Evolutionary conservation across 176 grass and related monocot species (phyloP), one percentile per base, ranked within the genome.

Genomic region (Carex cristatella): DNA sequence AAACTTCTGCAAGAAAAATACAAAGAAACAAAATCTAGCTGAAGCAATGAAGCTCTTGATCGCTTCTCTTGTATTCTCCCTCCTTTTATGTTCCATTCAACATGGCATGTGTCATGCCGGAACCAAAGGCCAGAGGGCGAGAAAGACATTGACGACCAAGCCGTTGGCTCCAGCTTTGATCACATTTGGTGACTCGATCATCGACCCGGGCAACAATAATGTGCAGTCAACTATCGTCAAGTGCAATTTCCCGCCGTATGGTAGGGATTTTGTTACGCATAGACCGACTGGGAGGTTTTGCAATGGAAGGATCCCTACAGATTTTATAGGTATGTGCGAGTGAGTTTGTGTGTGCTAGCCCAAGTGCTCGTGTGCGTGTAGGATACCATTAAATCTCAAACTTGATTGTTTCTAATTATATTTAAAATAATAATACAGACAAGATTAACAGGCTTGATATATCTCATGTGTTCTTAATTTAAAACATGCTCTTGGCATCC

Each of bases 131-230:
- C 31, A 8, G 23, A 42, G 7, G 3, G 0, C 28, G 23, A 69
- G 56, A 31, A 10, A 7, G 3, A 51, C 13, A 2, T 30, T 7
- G 3, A 38, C 38, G 3, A 38, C 38, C 30, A n/a, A 8, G 49
- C 75, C 55, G 4, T n/a, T 66, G 54, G 83, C 63, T 27, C 83
- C 88, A 0, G 90, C 92, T 10, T 65, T 94, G 40, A 75, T 94
- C 46, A 88, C 88, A 44, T 96, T 96, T 67, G 94, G 94, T 7
- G 94, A 93, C 86, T 96, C 94, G 10, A 90, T 91, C 69, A 88
- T 93, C 9, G 91, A 93, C 72, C 89, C 91, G 0, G 94, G 91
- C 2, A 93, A 93, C 83, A 97, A 97, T 86, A 97, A 97, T 72
- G 86, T 8, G 77, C 68, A 91, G 59, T 7, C 15, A 23, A 97